phyloP scores from a whole-genome alignment of 2,329 filamentous ascomycete genomes.

The Geosmithia morbida region DNA sequence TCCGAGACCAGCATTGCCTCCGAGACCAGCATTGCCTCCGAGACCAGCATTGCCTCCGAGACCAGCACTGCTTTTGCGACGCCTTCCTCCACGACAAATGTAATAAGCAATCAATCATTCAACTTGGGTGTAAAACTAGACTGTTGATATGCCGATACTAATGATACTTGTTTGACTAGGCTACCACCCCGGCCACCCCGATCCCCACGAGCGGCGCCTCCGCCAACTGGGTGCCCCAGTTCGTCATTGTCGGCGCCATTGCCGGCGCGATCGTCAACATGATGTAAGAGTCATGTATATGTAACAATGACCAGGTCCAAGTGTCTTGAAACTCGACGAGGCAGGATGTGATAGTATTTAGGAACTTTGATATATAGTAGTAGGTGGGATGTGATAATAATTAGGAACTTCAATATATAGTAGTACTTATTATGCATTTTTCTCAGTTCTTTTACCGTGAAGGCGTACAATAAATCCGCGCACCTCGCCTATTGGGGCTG shows the following conservation, averaged over 20 bases:
- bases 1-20: too few relatives aligned
- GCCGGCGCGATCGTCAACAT: constrained; percentile 4
- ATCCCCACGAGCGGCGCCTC: constrained; percentile 2
- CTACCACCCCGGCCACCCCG: constrained; percentile 1
- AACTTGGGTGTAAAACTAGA: too few relatives aligned
- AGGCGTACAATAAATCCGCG: too few relatives aligned
- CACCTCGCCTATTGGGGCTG: constrained; percentile 6
- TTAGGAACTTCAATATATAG: not conserved
- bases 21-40: too few relatives aligned
- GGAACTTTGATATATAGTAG: not conserved
- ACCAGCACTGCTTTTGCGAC: too few relatives aligned
- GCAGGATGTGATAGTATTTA: too few relatives aligned
- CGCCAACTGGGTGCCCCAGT: constrained; percentile 1
- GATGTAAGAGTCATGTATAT: constrained; percentile 4
- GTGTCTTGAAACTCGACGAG: not conserved
- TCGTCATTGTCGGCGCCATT: constrained; percentile 4
- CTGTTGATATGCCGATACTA: too few relatives aligned
- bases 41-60: too few relatives aligned
- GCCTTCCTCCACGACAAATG: too few relatives aligned
- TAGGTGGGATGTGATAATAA: not conserved
- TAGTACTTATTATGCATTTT: not conserved
- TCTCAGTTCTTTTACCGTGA: too few relatives aligned
- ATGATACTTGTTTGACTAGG: not conserved
- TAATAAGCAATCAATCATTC: too few relatives aligned
- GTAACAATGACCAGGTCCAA: not conserved